Percentiles rank a stretch among this genome's conserved stretches.
Conservation (phyloP, 1,284 basidiomycete species). For the Termitomyces sp. region DNA sequence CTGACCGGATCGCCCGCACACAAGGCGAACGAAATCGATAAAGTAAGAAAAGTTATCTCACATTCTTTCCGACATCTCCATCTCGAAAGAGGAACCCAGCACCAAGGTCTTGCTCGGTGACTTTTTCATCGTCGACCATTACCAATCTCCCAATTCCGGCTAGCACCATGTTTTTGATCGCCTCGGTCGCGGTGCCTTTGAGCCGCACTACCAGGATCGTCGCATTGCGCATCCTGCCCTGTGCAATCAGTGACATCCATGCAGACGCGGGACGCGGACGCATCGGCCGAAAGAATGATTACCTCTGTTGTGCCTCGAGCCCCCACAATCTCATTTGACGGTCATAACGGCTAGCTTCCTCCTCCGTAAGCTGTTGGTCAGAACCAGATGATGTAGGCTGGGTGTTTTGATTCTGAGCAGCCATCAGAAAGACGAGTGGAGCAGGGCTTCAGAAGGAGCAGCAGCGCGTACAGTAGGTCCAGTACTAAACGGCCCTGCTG, state of each 20-base stretch:
- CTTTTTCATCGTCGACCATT: conserved; percentile 59
- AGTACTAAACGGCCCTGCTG: not conserved
- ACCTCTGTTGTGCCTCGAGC: conserved; percentile 94
- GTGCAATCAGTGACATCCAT: conserved; percentile 13
- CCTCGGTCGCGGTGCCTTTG: conserved; percentile 87
- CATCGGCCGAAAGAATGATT: conserved; percentile 21
- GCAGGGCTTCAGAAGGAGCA: not conserved
- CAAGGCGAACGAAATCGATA: conserved; percentile 12
- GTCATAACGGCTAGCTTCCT: conserved; percentile 74
- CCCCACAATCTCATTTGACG: conserved; percentile 98
- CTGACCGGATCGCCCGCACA: conserved; percentile 9
- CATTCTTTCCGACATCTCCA: conserved; percentile 85
- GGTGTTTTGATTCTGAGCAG: conserved; percentile 7
- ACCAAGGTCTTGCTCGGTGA: conserved; percentile 78
- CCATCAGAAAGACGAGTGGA: conserved; percentile 8
- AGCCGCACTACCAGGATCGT: conserved; percentile 84
- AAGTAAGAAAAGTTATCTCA: conserved; percentile 38
- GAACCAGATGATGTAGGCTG: conserved; percentile 8
- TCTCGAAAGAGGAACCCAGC: conserved; percentile 93
- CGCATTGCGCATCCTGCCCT: conserved; percentile 84
- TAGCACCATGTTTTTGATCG: conserved; percentile 90
- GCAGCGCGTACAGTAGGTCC: conserved; percentile 2
- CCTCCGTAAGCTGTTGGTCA: conserved; percentile 35
- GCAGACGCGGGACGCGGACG: conserved; percentile 9
- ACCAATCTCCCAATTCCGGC: conserved; percentile 73